Percentiles rank a stretch among this genome's conserved stretches.
phyloP scores from a whole-genome alignment of 371 early-diverging fungal species.

The Mortierella sp. region DNA sequence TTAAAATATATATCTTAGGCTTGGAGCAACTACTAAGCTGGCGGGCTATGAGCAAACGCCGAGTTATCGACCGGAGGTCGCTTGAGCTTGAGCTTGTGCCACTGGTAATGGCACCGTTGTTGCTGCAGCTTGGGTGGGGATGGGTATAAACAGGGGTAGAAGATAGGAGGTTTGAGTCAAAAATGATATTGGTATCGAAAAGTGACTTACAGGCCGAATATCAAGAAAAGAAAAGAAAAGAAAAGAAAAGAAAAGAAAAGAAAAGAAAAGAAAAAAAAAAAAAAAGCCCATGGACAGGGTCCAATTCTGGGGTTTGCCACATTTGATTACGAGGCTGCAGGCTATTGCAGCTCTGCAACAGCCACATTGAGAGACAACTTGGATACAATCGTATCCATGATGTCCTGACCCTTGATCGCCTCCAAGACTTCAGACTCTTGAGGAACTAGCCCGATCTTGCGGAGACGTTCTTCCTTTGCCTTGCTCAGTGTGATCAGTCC shows the following conservation, averaged over 20 bases:
- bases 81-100: too few species aligned
- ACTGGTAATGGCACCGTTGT: too few species aligned
- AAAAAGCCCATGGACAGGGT: neutral
- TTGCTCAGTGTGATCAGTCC: constrained; percentile 74
- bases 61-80: too few species aligned
- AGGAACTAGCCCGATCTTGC: constrained; percentile 63
- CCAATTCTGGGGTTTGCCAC: too few species aligned
- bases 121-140: neutral
- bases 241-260: neutral
- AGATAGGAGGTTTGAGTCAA: neutral
- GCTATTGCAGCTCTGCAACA: neutral
- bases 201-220: too few species aligned
- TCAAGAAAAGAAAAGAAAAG: neutral
- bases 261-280: neutral
- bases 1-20: too few species aligned
- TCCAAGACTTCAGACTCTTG: constrained; percentile 64
- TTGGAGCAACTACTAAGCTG: too few species aligned
- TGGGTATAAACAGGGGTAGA: neutral
- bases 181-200: neutral
- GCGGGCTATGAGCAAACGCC: too few species aligned
- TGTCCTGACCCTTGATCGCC: constrained; percentile 55
- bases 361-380: constrained; percentile 8
- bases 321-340: too few species aligned
- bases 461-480: constrained; percentile 63
- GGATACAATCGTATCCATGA: constrained; percentile 22